These are phyloP conservation scores for Pulveroboletus ravenelii DNA, from an alignment of 768 basidiomycete genomes.

Conservation along the genomic window DNA sequence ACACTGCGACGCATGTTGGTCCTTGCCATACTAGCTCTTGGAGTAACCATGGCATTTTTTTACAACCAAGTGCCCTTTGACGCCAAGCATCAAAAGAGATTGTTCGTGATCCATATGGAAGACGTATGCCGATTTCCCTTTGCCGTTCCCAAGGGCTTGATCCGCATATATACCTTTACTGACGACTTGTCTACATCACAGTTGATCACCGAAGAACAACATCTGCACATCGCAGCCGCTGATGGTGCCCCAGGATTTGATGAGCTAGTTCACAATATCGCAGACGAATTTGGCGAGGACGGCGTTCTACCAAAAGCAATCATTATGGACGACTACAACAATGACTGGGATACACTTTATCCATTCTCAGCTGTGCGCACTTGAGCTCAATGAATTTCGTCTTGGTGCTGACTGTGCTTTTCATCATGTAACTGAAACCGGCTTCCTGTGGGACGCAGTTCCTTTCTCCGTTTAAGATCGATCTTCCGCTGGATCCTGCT, in stretches of 20 bases:
- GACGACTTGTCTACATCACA: constrained; percentile 25
- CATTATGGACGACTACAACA: constrained; percentile 69
- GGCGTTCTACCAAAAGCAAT: constrained; percentile 41
- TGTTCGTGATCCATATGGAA: constrained; percentile 81
- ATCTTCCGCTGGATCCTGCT: constrained; percentile 45
- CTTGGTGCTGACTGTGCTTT: not conserved
- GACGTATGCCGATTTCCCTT: constrained; percentile 51
- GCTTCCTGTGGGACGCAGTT: constrained; percentile 44
- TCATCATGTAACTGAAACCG: not conserved
- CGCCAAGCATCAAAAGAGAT: constrained; percentile 76
- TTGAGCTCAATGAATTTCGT: not conserved
- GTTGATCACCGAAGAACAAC: constrained; percentile 67
- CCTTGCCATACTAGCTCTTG: constrained; percentile 42
- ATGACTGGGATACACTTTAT: constrained; percentile 85
- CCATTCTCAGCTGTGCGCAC: constrained; percentile 67
- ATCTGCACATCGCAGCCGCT: constrained; percentile 76
- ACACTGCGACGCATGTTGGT: constrained; percentile 39
- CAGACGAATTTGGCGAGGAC: constrained; percentile 50
- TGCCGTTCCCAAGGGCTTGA: not conserved
- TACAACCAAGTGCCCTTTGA: constrained; percentile 65
- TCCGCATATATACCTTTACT: not conserved
- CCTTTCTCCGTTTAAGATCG: constrained; percentile 77
- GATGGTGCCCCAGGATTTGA: constrained; percentile 79
- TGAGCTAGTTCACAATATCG: constrained; percentile 56
- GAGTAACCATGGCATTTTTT: constrained; percentile 57